Conservation (phyloP, 2,329 filamentous ascomycete genomes). For the Xylaria sp. region DNA sequence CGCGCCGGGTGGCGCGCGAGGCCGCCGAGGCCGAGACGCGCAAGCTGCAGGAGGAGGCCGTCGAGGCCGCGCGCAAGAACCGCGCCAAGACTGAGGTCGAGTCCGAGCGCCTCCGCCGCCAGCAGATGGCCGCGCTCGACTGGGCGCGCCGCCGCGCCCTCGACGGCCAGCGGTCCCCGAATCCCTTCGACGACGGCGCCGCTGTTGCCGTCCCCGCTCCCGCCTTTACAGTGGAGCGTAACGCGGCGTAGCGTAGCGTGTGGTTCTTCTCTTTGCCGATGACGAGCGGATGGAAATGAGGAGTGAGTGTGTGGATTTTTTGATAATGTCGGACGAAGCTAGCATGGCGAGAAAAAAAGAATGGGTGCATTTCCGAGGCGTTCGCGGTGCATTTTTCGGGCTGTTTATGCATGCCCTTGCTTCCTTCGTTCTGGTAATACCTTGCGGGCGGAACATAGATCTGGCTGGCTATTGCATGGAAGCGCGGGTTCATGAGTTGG, state of each 20-base stretch:
- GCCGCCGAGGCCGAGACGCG: conserved; percentile 57
- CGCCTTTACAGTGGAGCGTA: background rate
- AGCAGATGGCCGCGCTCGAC: conserved; percentile 5
- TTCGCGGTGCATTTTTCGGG: background rate
- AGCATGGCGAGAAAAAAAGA: background rate
- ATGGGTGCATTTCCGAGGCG: background rate
- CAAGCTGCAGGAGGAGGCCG: background rate
- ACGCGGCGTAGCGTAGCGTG: no score
- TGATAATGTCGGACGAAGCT: background rate
- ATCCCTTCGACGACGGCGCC: conserved; percentile 7
- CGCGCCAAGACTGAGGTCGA: background rate
- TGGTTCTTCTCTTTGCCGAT: background rate
- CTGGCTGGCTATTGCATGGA: background rate
- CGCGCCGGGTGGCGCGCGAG: conserved; percentile 50
- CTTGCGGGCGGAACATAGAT: background rate
- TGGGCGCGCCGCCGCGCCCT: background rate
- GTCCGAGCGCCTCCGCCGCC: conserved; percentile 1
- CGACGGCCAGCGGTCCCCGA: background rate
- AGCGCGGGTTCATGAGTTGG: background rate
- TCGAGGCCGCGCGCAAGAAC: background rate
- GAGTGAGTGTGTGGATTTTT: background rate
- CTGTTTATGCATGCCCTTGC: background rate
- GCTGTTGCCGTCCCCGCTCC: background rate
- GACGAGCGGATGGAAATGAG: background rate
- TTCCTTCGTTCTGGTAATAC: background rate